Evolutionary conservation across 371 early-diverging fungal species (phyloP).

Genomic region (Mucor lusitanicus): DNA sequence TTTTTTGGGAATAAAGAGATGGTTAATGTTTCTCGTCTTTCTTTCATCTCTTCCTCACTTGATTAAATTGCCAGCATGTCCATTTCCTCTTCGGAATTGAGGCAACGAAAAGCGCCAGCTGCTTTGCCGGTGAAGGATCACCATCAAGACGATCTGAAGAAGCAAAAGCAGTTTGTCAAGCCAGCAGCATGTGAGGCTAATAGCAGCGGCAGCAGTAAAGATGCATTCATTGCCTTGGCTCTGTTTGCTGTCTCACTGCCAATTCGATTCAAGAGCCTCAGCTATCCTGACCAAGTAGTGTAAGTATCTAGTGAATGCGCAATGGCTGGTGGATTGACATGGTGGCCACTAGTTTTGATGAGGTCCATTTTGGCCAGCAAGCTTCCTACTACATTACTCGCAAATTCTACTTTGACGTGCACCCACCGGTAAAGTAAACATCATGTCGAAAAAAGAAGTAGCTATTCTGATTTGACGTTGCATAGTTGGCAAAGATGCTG

Average conservation of each 20-base stretch:
- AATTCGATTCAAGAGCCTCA: slow-evolving; percentile 22
- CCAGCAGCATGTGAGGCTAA: no score
- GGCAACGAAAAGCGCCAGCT: background rate
- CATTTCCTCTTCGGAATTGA: background rate
- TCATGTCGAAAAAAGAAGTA: background rate
- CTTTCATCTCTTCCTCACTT: background rate
- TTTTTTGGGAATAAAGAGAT: background rate
- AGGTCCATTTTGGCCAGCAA: slow-evolving; percentile 99
- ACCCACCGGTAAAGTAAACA: slow-evolving; percentile 41
- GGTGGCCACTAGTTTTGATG: slow-evolving; percentile 90
- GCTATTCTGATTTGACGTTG: background rate
- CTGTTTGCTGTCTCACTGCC: slow-evolving; percentile 22
- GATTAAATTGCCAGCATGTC: background rate
- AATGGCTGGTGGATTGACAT: background rate
- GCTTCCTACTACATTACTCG: slow-evolving; percentile 92
- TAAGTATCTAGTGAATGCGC: slow-evolving; percentile 5
- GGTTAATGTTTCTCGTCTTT: background rate
- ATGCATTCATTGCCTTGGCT: slow-evolving; percentile 13
- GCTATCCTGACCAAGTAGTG: slow-evolving; percentile 25
- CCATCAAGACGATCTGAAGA: background rate
- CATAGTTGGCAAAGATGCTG: slow-evolving; percentile 88
- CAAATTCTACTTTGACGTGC: slow-evolving; percentile 97
- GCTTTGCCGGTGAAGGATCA: background rate
- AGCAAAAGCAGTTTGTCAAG: background rate
- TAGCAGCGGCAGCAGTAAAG: background rate